Evolutionary conservation across 208 protist genomes (phyloP).

Genomic region (Wallacemonas rigidus): DNA sequence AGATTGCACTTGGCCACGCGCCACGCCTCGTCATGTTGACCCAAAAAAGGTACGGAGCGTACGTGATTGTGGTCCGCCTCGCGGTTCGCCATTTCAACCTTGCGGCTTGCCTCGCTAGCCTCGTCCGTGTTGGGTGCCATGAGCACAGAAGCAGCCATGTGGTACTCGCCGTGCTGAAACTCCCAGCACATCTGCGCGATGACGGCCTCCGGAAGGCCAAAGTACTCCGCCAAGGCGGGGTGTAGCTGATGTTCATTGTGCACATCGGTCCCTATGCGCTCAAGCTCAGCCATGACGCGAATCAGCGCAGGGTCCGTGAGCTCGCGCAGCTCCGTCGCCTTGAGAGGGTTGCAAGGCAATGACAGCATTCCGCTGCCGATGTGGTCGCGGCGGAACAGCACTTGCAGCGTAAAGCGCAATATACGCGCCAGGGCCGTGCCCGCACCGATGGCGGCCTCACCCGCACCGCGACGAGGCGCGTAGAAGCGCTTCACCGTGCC

Average conservation of each 20-base stretch:
- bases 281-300: constrained; percentile 36
- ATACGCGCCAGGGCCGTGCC: constrained; percentile 53
- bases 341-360: constrained; percentile 58
- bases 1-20: constrained; percentile 46
- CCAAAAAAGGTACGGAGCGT: constrained; percentile 12
- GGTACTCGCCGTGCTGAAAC: constrained; percentile 39
- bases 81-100: constrained; percentile 16
- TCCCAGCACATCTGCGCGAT: constrained; percentile 63
- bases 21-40: constrained; percentile 65
- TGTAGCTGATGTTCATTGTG: constrained; percentile 31
- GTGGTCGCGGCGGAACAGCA: constrained; percentile 50
- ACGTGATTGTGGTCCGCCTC: constrained; percentile 8
- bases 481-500: constrained; percentile 34
- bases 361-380: constrained; percentile 40
- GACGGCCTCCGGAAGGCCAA: constrained; percentile 41
- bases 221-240: constrained; percentile 49
- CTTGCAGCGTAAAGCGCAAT: constrained; percentile 58
- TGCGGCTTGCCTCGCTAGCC: constrained; percentile 6
- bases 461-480: constrained; percentile 35
- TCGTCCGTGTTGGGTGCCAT: constrained; percentile 34
- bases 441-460: constrained; percentile 43
- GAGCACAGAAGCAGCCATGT: constrained; percentile 38
- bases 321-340: constrained; percentile 30
- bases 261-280: constrained; percentile 19
- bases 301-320: constrained; percentile 28